These are phyloP conservation scores for Geranium incanum DNA, from an alignment of 441 rosid species.

Conservation along the genomic window DNA sequence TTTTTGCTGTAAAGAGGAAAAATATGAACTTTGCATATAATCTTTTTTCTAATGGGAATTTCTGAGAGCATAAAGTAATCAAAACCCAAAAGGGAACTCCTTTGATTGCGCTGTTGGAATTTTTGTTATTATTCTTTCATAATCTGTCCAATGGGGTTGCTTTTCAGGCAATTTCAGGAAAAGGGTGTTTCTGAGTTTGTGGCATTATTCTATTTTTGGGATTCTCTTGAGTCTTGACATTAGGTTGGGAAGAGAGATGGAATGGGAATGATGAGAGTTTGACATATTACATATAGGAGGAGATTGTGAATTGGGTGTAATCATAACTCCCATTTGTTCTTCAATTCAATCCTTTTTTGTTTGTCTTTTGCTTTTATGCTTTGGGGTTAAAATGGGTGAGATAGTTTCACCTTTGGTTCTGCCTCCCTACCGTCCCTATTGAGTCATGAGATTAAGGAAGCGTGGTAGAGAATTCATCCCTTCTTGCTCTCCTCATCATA, in stretches of 20 bases:
- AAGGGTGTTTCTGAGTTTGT: constrained; percentile 26
- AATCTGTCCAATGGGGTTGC: background rate
- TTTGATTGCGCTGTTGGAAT: constrained; percentile 48
- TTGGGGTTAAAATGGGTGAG: constrained; percentile 32
- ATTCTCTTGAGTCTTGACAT: constrained; percentile 16
- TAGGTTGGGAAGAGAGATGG: constrained; percentile 9
- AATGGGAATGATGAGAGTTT: constrained; percentile 39
- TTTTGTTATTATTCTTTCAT: constrained; percentile 16
- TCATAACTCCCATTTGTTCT: constrained; percentile 30
- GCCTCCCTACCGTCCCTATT: constrained; percentile 22
- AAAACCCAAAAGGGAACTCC: constrained; percentile 25
- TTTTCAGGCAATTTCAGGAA: background rate
- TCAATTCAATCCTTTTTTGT: constrained; percentile 14
- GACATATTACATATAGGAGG: constrained; percentile 27
- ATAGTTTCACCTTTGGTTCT: constrained; percentile 26
- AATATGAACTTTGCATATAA: background rate
- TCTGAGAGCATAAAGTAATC: constrained; percentile 30
- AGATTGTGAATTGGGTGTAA: constrained; percentile 36
- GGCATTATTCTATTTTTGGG: constrained; percentile 33
- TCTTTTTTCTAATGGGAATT: constrained; percentile 16
- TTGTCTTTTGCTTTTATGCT: constrained; percentile 25
- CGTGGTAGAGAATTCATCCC: constrained; percentile 42
- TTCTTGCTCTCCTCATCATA: constrained; percentile 49
- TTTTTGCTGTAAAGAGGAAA: background rate
- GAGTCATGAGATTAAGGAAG: constrained; percentile 43